A percentile compares a stretch with the other conserved stretches of the same genome.
These are phyloP conservation scores for Grosmannia clavigera DNA, from an alignment of 2,329 filamentous ascomycete genomes.

Conservation along the genomic window DNA sequence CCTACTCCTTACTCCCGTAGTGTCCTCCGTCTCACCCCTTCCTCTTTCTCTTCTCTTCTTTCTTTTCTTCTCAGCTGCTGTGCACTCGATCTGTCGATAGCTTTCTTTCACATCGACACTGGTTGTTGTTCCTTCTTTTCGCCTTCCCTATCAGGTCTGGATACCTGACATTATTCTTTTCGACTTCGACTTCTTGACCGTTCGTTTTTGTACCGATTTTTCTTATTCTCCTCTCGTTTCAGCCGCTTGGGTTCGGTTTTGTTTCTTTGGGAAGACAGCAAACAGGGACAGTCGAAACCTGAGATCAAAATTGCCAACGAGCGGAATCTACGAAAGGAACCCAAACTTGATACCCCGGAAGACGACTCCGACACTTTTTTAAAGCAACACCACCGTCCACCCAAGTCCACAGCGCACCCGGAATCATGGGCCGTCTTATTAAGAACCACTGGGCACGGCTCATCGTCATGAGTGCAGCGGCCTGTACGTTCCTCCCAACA, in stretches of 20 bases:
- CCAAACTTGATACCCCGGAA: neutral
- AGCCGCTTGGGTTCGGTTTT: neutral
- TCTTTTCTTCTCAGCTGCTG: constrained; percentile 28
- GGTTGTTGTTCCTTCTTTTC: constrained; percentile 16
- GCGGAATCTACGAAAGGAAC: neutral
- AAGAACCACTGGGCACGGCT: constrained; percentile 99
- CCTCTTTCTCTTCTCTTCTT: constrained; percentile 9
- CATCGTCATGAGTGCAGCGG: constrained; percentile 75
- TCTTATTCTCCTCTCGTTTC: constrained; percentile 1
- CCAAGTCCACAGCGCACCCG: neutral
- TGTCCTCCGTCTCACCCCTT: constrained; percentile 8
- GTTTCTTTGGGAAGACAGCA: neutral
- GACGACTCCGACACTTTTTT: neutral
- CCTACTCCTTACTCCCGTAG: constrained; percentile 2
- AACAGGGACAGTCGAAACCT: neutral
- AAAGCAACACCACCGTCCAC: neutral
- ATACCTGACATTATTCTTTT: constrained; percentile 25
- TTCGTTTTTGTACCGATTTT: constrained; percentile 9
- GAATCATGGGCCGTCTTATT: constrained; percentile 86
- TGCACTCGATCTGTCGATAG: constrained; percentile 39
- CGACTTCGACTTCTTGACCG: constrained; percentile 8
- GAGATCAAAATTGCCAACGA: neutral
- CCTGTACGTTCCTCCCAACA: constrained; percentile 41
- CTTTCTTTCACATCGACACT: constrained; percentile 39
- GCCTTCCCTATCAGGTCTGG: constrained; percentile 30